Evolutionary conservation across 1,139 yeast species (phyloP).

Genomic region (Diutina siamensis): DNA sequence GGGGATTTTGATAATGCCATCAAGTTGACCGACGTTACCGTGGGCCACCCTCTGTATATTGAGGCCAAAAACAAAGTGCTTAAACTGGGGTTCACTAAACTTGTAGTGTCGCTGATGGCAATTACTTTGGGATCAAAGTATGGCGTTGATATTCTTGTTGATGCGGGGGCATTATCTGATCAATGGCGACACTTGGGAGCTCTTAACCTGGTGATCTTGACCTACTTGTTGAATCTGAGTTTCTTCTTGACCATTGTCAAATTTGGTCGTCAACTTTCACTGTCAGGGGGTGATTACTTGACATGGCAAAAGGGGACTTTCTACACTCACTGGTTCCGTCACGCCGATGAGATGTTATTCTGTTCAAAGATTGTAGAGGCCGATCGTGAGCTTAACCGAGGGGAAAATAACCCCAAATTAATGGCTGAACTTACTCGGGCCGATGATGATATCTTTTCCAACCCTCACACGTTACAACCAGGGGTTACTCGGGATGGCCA

Average conservation of each 20-base stretch:
- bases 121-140: slow-evolving; percentile 27
- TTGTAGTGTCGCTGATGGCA: slow-evolving; percentile 23
- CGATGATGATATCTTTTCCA: slow-evolving; percentile 15
- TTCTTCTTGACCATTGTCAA: slow-evolving; percentile 49
- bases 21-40: slow-evolving; percentile 47
- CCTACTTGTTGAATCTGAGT: slow-evolving; percentile 53
- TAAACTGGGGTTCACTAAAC: slow-evolving; percentile 18
- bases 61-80: slow-evolving; percentile 19
- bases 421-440: slow-evolving; percentile 30
- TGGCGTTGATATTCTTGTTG: slow-evolving; percentile 27
- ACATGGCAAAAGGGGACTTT: slow-evolving; percentile 59
- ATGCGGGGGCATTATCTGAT: slow-evolving; percentile 20
- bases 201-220: slow-evolving; percentile 48
- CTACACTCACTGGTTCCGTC: slow-evolving; percentile 52
- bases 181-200: slow-evolving; percentile 36
- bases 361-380: slow-evolving; percentile 55
- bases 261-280: slow-evolving; percentile 36
- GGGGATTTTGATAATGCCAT: slow-evolving; percentile 51
- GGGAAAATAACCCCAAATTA: slow-evolving; percentile 18
- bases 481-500: slow-evolving; percentile 24
- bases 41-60: slow-evolving; percentile 44
- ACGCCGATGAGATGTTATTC: slow-evolving; percentile 61
- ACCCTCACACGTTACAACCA: slow-evolving; percentile 16
- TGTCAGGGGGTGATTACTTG: slow-evolving; percentile 43
- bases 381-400: slow-evolving; percentile 42